A percentile compares a stretch with the other conserved stretches of the same genome.
Conservation (phyloP, 192 early-diverging fungal species). For the Thamnidium elegans region DNA sequence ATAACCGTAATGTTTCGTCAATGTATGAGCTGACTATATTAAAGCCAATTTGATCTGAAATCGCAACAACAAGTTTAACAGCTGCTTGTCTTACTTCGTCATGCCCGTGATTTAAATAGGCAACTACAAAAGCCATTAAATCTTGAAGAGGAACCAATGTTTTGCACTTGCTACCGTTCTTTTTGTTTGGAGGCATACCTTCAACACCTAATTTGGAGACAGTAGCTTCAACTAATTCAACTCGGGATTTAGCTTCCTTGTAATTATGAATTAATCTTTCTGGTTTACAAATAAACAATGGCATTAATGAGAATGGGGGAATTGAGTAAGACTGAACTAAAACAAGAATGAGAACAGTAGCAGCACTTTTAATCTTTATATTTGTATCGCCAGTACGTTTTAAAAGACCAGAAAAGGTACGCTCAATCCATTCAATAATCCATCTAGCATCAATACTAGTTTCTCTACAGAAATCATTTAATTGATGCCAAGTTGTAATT, state of each 20-base stretch:
- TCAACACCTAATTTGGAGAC: slow-evolving; percentile 8
- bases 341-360: slow-evolving; percentile 14
- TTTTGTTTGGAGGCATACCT: not conserved
- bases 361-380: slow-evolving; percentile 1
- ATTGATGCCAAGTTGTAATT: slow-evolving; percentile 18
- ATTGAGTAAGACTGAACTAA: slow-evolving; percentile 12
- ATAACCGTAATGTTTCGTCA: not conserved
- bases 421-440: slow-evolving; percentile 10
- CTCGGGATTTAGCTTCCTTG: slow-evolving; percentile 18
- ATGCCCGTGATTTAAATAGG: slow-evolving; percentile 16
- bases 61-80: slow-evolving; percentile 12
- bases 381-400: slow-evolving; percentile 20
- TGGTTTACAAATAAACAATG: slow-evolving; percentile 17
- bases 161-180: not conserved
- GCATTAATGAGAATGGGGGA: not conserved
- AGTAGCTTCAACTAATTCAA: slow-evolving; percentile 21
- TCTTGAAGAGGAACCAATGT: slow-evolving; percentile 1
- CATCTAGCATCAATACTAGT: slow-evolving; percentile 3
- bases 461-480: slow-evolving; percentile 14
- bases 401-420: slow-evolving; percentile 18
- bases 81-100: slow-evolving; percentile 18
- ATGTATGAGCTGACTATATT: slow-evolving; percentile 13
- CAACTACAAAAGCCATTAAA: slow-evolving; percentile 17
- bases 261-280: slow-evolving; percentile 24
- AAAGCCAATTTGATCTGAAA: slow-evolving; percentile 23